Conservation (phyloP, 257 asterid species). For the Handroanthus guayacan region DNA sequence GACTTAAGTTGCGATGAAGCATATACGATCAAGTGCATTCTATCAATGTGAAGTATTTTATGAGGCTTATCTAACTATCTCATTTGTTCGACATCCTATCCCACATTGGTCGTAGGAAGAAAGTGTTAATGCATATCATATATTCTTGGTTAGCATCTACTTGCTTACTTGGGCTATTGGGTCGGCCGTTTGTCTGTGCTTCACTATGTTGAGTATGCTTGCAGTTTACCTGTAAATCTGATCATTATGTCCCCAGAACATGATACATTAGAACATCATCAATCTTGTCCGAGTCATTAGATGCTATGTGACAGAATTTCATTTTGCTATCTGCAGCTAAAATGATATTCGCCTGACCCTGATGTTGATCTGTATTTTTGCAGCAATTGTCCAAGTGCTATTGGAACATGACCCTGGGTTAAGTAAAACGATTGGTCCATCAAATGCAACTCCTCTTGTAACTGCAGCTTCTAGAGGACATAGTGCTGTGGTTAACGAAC, state of each 20-base stretch:
- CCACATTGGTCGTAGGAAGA: not conserved
- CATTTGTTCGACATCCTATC: not conserved
- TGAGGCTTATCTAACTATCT: not conserved
- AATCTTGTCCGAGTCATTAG: not conserved
- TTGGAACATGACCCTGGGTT: constrained; percentile 55
- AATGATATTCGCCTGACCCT: constrained; percentile 4
- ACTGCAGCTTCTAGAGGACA: constrained; percentile 66
- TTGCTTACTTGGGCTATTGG: not conserved
- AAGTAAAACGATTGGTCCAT: constrained; percentile 57
- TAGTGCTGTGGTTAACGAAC: constrained; percentile 57
- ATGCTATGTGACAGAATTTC: not conserved
- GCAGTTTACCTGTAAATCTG: not conserved
- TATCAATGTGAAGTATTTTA: no score
- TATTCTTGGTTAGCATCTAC: not conserved
- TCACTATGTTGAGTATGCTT: constrained; percentile 2
- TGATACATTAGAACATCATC: not conserved
- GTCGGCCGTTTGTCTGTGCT: not conserved
- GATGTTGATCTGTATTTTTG: constrained; percentile 15
- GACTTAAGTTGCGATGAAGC: not conserved
- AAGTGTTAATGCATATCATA: not conserved
- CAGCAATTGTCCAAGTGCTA: constrained; percentile 61
- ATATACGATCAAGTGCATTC: no score
- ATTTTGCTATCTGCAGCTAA: not conserved
- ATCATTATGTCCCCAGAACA: not conserved
- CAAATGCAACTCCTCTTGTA: constrained; percentile 66